Evolutionary conservation across 164 flowering plant genomes (phyloP).

Genomic region (Platanus orientalis): DNA sequence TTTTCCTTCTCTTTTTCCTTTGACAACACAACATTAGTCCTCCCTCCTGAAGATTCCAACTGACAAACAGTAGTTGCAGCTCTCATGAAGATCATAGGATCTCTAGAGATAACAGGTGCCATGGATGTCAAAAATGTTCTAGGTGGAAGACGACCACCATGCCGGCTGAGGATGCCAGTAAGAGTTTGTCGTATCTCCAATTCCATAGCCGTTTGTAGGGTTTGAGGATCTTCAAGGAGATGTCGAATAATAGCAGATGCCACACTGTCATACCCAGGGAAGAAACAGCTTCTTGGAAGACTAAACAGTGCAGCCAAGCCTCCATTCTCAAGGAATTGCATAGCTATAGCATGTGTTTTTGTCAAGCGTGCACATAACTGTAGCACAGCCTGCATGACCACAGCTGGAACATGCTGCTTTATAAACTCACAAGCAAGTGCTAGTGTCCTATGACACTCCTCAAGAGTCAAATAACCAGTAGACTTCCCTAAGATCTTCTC

Average conservation of each 20-base stretch:
- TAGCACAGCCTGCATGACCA: slow-evolving; percentile 85
- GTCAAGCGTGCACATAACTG: slow-evolving; percentile 89
- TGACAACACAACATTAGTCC: slow-evolving; percentile 53
- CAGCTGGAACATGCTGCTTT: slow-evolving; percentile 68
- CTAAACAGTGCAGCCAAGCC: slow-evolving; percentile 67
- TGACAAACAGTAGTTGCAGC: slow-evolving; percentile 84
- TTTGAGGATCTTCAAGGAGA: slow-evolving; percentile 94
- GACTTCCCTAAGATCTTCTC: slow-evolving; percentile 74
- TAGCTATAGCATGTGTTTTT: slow-evolving; percentile 67
- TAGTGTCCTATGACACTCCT: slow-evolving; percentile 61
- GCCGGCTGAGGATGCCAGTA: slow-evolving; percentile 45
- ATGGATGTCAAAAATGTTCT: slow-evolving; percentile 69
- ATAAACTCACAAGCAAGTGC: slow-evolving; percentile 62
- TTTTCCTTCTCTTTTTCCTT: slow-evolving; percentile 84
- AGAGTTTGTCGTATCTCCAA: slow-evolving; percentile 78
- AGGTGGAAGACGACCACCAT: slow-evolving; percentile 56
- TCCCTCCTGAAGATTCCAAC: slow-evolving; percentile 75
- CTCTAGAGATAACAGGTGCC: slow-evolving; percentile 91
- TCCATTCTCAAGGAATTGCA: slow-evolving; percentile 81
- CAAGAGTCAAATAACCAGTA: slow-evolving; percentile 69
- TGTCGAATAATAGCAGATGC: slow-evolving; percentile 83
- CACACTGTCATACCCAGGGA: slow-evolving; percentile 79
- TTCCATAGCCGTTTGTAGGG: slow-evolving; percentile 94
- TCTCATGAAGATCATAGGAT: slow-evolving; percentile 79
- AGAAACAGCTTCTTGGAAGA: slow-evolving; percentile 75